These are phyloP conservation scores for Ceratocystis cubensis DNA, from an alignment of 2,329 filamentous ascomycete genomes.

Conservation along the genomic window DNA sequence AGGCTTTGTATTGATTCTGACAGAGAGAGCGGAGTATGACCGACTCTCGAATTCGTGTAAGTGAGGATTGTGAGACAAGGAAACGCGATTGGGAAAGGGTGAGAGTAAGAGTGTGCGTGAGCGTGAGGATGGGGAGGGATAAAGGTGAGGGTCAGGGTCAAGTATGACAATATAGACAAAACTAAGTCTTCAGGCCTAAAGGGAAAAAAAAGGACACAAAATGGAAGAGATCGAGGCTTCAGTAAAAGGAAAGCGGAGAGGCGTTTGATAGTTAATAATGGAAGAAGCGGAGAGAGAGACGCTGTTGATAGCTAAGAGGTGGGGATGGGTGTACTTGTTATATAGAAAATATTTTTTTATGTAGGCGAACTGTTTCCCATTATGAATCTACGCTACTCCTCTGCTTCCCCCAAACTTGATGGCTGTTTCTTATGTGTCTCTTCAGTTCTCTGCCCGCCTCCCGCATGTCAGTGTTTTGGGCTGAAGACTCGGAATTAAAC, in stretches of 20 bases:
- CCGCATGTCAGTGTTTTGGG: constrained; percentile 9
- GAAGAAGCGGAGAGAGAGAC: background rate
- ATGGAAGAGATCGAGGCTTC: background rate
- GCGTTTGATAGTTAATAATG: background rate
- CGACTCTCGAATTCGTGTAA: background rate
- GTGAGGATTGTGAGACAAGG: background rate
- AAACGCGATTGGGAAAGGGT: background rate
- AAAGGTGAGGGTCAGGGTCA: background rate
- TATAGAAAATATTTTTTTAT: background rate
- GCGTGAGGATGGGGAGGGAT: too few relatives aligned
- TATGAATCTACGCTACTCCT: background rate
- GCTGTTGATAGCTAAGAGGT: background rate
- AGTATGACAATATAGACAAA: background rate
- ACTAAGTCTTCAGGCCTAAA: background rate
- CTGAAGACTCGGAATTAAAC: constrained; percentile 1
- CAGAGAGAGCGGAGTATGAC: background rate
- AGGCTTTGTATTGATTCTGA: background rate
- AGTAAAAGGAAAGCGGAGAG: background rate
- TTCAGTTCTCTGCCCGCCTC: background rate
- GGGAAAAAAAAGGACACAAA: background rate
- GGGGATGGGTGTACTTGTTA: background rate
- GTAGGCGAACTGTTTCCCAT: background rate
- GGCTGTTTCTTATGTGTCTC: constrained; percentile 1
- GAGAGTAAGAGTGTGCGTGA: too few relatives aligned
- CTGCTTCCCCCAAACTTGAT: background rate